Evolutionary conservation across 495 filamentous ascomycete genomes (phyloP).

Genomic region (Penicillium pulvis): DNA sequence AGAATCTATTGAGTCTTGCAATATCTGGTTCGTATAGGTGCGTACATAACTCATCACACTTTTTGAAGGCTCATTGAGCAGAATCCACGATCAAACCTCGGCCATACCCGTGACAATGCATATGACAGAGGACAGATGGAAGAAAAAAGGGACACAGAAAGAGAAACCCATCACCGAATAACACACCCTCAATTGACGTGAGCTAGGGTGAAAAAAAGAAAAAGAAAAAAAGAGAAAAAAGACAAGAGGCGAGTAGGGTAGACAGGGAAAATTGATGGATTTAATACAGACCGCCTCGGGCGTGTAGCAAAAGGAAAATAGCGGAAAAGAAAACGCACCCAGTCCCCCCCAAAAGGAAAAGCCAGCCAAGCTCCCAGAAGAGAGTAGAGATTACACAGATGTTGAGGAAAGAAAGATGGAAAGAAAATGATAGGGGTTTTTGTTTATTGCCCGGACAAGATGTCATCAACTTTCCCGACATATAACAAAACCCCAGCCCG

Average conservation of each 20-base stretch:
- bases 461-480: too few species aligned
- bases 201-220: slow-evolving; percentile 22
- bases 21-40: slow-evolving; percentile 29
- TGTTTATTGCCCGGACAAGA: slow-evolving; percentile 4
- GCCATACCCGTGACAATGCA: slow-evolving; percentile 25
- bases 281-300: slow-evolving; percentile 37
- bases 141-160: slow-evolving; percentile 18
- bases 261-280: slow-evolving; percentile 39
- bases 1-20: slow-evolving; percentile 18
- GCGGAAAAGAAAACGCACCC: slow-evolving; percentile 17
- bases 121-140: slow-evolving; percentile 18
- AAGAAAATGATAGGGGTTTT: slow-evolving; percentile 29
- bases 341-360: slow-evolving; percentile 26
- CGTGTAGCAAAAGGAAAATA: slow-evolving; percentile 30
- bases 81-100: slow-evolving; percentile 26
- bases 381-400: slow-evolving; percentile 53
- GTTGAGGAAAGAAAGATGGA: slow-evolving; percentile 34
- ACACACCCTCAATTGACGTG: slow-evolving; percentile 32
- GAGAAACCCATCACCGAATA: slow-evolving; percentile 24
- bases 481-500: slow-evolving; percentile 21
- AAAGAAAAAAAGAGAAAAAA: slow-evolving; percentile 11
- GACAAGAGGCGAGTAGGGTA: slow-evolving; percentile 12
- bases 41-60: slow-evolving; percentile 37
- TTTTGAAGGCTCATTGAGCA: slow-evolving; percentile 29
- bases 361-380: slow-evolving; percentile 50